phyloP scores from a whole-genome alignment of 768 basidiomycete genomes.

The Boletus pseudo-olivaceus region DNA sequence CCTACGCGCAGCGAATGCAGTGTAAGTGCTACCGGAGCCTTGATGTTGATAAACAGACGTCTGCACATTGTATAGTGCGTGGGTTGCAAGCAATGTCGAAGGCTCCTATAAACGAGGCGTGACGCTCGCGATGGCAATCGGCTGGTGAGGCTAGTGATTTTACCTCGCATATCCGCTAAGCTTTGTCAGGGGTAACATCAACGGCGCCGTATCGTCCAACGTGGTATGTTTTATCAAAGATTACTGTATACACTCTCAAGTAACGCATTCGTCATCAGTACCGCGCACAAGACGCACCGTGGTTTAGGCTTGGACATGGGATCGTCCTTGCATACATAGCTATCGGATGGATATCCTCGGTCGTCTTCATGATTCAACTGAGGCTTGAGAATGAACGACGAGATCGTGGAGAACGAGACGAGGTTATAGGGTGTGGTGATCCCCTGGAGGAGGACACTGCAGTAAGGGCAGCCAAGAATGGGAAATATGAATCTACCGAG shows the following conservation, averaged over 20 bases:
- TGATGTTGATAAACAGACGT: conserved; percentile 2
- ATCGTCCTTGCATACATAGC: conserved; percentile 68
- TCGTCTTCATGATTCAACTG: conserved; percentile 45
- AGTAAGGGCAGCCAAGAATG: conserved; percentile 41
- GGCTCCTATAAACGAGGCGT: conserved; percentile 72
- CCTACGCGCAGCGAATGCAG: conserved; percentile 41
- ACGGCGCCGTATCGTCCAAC: conserved; percentile 66
- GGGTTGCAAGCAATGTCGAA: conserved; percentile 71
- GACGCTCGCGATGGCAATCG: conserved; percentile 67
- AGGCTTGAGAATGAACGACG: conserved; percentile 58
- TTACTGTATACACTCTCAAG: neutral
- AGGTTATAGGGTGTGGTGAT: conserved; percentile 50
- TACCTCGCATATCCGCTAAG: conserved; percentile 16
- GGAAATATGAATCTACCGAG: conserved; percentile 50
- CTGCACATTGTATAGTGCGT: conserved; percentile 43
- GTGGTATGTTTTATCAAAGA: conserved; percentile 43
- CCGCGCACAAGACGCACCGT: conserved; percentile 58
- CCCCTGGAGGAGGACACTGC: conserved; percentile 37
- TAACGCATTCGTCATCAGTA: conserved; percentile 41
- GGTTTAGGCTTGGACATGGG: conserved; percentile 68
- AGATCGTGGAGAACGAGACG: conserved; percentile 66
- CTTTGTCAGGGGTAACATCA: conserved; percentile 51
- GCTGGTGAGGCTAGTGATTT: conserved; percentile 33
- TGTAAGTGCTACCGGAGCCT: conserved; percentile 35
- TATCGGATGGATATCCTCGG: conserved; percentile 56